Percentiles rank a stretch among this genome's conserved stretches.
phyloP scores from a whole-genome alignment of 75 land plant genomes.

The Cunninghamia lanceolata region DNA sequence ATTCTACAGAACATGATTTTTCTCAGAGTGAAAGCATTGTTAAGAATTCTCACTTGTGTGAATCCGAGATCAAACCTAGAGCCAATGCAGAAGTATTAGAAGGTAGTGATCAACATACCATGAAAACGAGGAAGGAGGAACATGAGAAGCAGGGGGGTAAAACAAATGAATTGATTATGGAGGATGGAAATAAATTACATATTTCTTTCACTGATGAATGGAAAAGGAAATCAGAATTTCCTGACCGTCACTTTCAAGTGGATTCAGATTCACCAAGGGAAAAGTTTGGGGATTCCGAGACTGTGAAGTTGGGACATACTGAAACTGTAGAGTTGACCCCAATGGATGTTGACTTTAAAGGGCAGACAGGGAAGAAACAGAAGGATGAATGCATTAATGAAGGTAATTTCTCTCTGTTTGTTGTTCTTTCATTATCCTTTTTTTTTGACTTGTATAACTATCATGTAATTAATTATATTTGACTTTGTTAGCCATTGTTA shows the following conservation, averaged over 20 bases:
- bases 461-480: neutral
- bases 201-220: neutral
- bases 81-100: neutral
- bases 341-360: conserved; percentile 7
- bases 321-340: neutral
- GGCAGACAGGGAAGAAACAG: neutral
- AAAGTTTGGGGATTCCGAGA: neutral
- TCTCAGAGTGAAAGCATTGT: neutral
- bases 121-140: neutral
- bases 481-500: neutral
- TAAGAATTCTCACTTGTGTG: neutral
- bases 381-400: neutral
- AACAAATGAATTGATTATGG: neutral
- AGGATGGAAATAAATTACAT: neutral
- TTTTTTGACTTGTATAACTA: neutral
- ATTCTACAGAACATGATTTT: neutral
- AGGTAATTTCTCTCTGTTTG: neutral
- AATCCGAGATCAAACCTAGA: neutral
- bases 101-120: neutral
- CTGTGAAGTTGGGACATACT: neutral
- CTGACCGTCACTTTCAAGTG: neutral
- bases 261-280: neutral
- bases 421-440: too few species aligned
- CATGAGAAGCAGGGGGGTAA: neutral
- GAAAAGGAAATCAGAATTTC: conserved; percentile 4